Percentiles rank a stretch among this genome's conserved stretches.
Conservation (phyloP, 179 eudicot genomes). For the Monotropa hypopitys region DNA sequence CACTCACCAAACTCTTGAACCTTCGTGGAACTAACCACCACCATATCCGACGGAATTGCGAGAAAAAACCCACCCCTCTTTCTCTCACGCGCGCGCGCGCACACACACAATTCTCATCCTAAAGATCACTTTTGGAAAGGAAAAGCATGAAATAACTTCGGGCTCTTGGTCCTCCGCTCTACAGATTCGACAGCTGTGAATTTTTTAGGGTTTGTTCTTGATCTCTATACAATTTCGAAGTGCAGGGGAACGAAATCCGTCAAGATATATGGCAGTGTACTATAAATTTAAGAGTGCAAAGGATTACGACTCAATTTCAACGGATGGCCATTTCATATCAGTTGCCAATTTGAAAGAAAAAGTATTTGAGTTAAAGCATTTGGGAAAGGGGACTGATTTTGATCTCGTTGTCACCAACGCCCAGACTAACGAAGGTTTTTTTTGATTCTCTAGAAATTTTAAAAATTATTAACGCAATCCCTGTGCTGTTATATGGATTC, state of each 20-base stretch:
- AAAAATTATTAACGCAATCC: background rate
- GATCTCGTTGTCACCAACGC: conserved; percentile 94
- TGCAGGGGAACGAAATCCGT: conserved; percentile 2
- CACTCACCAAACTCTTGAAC: too few relatives aligned
- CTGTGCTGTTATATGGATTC: background rate
- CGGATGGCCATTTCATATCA: conserved; percentile 76
- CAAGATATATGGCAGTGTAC: conserved; percentile 61
- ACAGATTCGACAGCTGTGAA: conserved; percentile 11
- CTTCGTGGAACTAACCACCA: too few relatives aligned
- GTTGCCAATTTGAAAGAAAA: conserved; percentile 65
- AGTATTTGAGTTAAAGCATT: conserved; percentile 75
- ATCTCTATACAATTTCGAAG: conserved; percentile 10
- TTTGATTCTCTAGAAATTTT: conserved; percentile 10
- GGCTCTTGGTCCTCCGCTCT: background rate
- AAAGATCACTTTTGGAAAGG: background rate
- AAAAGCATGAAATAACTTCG: background rate
- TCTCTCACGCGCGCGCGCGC: too few relatives aligned
- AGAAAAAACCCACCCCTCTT: too few relatives aligned
- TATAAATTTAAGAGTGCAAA: conserved; percentile 96
- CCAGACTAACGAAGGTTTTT: conserved; percentile 97
- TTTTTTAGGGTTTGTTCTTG: conserved; percentile 11
- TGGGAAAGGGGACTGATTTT: conserved; percentile 88
- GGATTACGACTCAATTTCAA: conserved; percentile 67
- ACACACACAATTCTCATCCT: background rate
- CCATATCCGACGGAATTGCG: too few relatives aligned